Conservation (phyloP, 129 eudicot species). For the Artemisia tridentata region DNA sequence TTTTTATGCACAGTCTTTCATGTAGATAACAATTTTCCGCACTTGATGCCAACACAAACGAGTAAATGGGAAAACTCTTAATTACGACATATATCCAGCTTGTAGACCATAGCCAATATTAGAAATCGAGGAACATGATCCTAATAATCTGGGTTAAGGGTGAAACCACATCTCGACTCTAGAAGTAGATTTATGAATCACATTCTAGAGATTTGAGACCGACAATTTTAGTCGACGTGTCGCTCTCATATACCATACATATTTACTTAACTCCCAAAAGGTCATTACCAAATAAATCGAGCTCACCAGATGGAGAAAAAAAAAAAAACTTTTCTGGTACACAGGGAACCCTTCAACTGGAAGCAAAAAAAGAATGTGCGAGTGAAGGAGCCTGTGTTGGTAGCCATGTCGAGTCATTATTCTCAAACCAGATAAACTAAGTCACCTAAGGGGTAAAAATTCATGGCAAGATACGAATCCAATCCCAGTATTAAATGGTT, state of each 20-base stretch:
- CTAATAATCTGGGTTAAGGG: neutral
- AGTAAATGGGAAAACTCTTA: too few relatives aligned
- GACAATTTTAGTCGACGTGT: neutral
- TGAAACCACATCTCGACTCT: too few relatives aligned
- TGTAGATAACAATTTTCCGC: too few relatives aligned
- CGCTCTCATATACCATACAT: neutral
- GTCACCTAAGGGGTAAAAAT: constrained; percentile 19
- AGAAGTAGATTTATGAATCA: neutral
- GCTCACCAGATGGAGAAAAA: neutral
- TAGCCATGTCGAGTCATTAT: constrained; percentile 27
- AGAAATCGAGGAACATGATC: too few relatives aligned
- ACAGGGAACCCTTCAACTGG: constrained; percentile 12
- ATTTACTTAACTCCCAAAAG: neutral
- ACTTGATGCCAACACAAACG: too few relatives aligned
- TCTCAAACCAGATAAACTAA: constrained; percentile 23
- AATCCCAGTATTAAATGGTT: constrained; percentile 13
- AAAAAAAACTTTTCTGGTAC: neutral
- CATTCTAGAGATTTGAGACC: neutral
- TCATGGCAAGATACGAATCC: constrained; percentile 20
- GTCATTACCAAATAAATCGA: neutral
- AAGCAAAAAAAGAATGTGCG: constrained; percentile 14
- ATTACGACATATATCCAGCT: neutral
- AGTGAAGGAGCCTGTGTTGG: constrained; percentile 11
- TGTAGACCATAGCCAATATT: neutral
- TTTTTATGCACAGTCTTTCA: too few relatives aligned